Evolutionary conservation across 257 asterid species (phyloP), one percentile per base, ranked within the genome.

Genomic region (Catharanthus roseus): DNA sequence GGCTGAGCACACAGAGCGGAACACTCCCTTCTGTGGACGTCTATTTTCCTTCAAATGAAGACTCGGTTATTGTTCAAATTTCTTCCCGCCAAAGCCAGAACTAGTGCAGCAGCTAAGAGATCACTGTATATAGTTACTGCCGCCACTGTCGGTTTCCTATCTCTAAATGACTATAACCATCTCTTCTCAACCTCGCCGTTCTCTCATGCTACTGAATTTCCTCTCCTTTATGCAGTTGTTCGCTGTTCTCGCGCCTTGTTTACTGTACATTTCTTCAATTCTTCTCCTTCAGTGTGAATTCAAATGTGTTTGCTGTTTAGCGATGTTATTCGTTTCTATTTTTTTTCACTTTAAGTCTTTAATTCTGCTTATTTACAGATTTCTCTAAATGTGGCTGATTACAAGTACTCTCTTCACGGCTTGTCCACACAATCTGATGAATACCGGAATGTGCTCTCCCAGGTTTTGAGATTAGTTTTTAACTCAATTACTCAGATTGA

Each of bases 211-310:
- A 26, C 44, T 57, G 82, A 79, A 71, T 82, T 65, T 56, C 75
- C 85, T 70, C 78, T 84, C 80, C 72, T 85, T 57, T 81, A 89
- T 80, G 91, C 95, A 83, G 81, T 82, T 77, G 78, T 89, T 50
- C 98, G 97, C 69, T 91, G 96, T 74, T 84, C 90, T 72, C 96
- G 96, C 77, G 87, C 96, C 67, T 33, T 93, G 69, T 79, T 77
- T 79, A 79, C 91, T 21, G 98, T 88, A 81, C 57, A 42, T 58
- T 58, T 41, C 21, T 16, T 19, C 57, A 42, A 53, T 58, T 41
- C 21, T 16, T 19, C 65, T 62, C 62, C 16, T 7, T 44, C 67
- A 34, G n/a, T 60, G 44, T 21, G n/a, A 45, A 41, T 65, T 16
- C 1, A 4, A 3, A 3, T 49, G 49, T 55, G 13, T 44, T 77